phyloP scores from a whole-genome alignment of 163 green algal species.

The Coccomyxa subellipsoidea region DNA sequence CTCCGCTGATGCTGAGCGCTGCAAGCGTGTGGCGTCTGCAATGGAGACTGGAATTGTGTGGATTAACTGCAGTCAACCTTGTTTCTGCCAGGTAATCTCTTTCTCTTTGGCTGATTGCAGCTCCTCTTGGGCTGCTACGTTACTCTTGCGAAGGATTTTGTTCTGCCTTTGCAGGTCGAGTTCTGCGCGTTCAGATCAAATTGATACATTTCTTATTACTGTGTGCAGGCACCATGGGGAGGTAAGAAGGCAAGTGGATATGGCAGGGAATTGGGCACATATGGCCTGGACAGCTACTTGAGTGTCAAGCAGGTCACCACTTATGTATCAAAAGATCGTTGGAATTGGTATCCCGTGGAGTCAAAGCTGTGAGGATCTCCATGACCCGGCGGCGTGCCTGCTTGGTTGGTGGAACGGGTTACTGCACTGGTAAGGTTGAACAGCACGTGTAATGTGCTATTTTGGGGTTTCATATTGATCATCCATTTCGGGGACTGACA shows the following conservation, averaged over 20 bases:
- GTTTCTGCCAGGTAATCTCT: conserved; percentile 56
- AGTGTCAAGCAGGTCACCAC: conserved; percentile 68
- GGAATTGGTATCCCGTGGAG: conserved; percentile 66
- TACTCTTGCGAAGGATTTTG: background rate
- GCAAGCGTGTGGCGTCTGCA: conserved; percentile 52
- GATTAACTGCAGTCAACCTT: conserved; percentile 89
- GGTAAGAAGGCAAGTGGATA: conserved; percentile 68
- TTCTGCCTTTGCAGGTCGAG: no score
- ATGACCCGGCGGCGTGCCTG: no score
- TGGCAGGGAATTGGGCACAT: conserved; percentile 79
- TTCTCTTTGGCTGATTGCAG: background rate
- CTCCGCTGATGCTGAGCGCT: conserved; percentile 35
- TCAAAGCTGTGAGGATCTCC: conserved; percentile 40
- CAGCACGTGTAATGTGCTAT: no score
- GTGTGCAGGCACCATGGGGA: conserved; percentile 68
- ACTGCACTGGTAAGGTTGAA: no score
- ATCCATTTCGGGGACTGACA: no score
- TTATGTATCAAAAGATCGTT: conserved; percentile 58
- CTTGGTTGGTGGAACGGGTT: no score
- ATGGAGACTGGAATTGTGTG: conserved; percentile 81
- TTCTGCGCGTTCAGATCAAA: no score
- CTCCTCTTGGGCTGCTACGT: background rate
- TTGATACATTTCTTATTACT: no score
- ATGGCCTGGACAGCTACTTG: conserved; percentile 62
- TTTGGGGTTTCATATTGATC: no score